Base-by-base conservation (phyloP, 2,329 filamentous ascomycete species). In the Ophiostoma triangulosporum region DNA sequence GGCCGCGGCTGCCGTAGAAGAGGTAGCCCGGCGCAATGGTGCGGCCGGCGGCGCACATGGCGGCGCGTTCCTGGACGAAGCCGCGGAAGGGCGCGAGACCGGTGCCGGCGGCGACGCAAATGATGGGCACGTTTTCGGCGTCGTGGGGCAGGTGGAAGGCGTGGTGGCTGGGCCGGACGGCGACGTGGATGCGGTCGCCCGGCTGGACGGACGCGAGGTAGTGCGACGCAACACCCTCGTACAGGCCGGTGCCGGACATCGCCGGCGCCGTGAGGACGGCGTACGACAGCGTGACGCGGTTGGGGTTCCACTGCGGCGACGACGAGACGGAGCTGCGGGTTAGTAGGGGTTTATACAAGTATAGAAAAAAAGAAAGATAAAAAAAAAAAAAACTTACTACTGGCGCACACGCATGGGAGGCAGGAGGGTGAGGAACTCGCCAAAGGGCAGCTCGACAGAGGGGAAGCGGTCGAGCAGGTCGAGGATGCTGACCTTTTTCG, bases 221-320 rank as follows among this genome's bases (percentile, higher is more conserved):
- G 55, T 70, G 76, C 0, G 77, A 77, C 2, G 80, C 76, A 1
- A 83, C 79, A 46, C 81, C 81, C 5, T 76, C 63, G 64, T 79
- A 72, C 24, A 53, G 58, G 11, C 46, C 22, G 11, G 7, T 33
- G 36, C 51, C 57, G 12, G 53, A 38, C 48, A 2, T 82, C 77
- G 52, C 80, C 80, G 77, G 75, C 4, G 71, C 71, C 53, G 83
- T 74, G 48, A 86, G 73, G 0, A 88, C 76, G 3, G 74, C 74
- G 67, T 84, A 88, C 4, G 83, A 88, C 22, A 89, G 72, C 0
- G 82, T 80, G 54, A 76, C 74, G 54, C 71, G 17, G 20, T 22
- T 17, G 22, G 54, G 20, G 69, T 0, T 76, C 70, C 70, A 71
- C 0, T 86, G 70, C 0, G 85, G 83, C 0, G 83, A 86, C 0